phyloP scores from a whole-genome alignment of 441 rosid species.

The Corymbia citriodora region DNA sequence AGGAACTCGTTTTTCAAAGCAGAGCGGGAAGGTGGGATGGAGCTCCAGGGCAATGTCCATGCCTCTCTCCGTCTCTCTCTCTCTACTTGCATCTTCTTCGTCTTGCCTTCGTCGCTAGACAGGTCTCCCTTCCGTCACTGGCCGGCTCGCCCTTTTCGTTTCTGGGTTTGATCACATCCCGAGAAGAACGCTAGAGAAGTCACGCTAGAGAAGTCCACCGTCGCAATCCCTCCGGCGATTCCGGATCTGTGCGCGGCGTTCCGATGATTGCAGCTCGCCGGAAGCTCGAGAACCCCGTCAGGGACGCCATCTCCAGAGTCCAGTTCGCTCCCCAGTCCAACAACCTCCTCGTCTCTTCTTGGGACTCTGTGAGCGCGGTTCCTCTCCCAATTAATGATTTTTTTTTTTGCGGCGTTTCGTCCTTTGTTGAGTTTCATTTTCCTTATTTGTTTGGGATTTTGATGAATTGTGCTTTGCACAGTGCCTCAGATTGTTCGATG shows the following conservation, averaged over 20 bases:
- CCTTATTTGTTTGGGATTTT: neutral
- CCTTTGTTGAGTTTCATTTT: neutral
- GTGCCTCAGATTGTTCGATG: slow-evolving; percentile 75
- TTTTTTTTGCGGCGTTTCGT: neutral
- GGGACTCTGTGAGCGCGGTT: slow-evolving; percentile 76
- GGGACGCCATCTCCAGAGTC: slow-evolving; percentile 66
- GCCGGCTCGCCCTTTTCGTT: neutral
- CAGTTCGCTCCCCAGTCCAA: slow-evolving; percentile 71
- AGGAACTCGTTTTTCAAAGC: neutral
- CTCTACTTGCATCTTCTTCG: neutral
- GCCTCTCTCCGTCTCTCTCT: neutral
- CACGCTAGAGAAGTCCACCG: neutral
- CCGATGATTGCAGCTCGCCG: slow-evolving; percentile 36
- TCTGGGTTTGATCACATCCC: neutral
- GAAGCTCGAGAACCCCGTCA: slow-evolving; percentile 40
- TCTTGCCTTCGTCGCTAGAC: neutral
- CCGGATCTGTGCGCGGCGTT: neutral
- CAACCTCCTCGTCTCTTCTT: slow-evolving; percentile 78
- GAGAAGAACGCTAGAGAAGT: neutral
- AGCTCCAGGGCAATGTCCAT: neutral
- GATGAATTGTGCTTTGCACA: slow-evolving; percentile 3
- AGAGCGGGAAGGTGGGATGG: neutral
- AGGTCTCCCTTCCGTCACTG: neutral
- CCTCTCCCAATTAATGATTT: neutral
- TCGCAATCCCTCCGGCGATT: neutral